Conservation (phyloP, 2,329 filamentous ascomycete species). For the Colletotrichum viniferum region DNA sequence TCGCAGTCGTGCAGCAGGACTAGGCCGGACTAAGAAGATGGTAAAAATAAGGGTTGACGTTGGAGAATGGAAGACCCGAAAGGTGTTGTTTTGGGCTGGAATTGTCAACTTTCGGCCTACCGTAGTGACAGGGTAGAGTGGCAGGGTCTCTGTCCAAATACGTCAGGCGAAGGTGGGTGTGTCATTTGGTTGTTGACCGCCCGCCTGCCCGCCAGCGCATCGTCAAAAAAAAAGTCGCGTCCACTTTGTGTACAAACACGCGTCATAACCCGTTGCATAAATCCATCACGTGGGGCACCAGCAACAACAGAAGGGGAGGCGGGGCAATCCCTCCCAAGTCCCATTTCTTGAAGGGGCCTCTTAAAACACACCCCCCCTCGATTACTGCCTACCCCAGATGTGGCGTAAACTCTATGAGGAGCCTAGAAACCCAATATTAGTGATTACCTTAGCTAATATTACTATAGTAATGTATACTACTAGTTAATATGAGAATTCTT, state of each 20-base stretch:
- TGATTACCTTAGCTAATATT: too few relatives aligned
- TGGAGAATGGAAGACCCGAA: neutral
- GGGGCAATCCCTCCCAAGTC: neutral
- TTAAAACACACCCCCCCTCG: too few relatives aligned
- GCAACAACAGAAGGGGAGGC: slow-evolving; percentile 1
- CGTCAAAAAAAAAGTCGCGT: slow-evolving; percentile 9
- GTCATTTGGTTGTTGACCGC: neutral
- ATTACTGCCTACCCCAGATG: too few relatives aligned
- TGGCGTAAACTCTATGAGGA: too few relatives aligned
- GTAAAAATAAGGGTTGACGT: neutral
- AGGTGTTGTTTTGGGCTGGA: neutral
- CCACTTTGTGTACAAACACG: slow-evolving; percentile 7
- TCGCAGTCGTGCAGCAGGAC: neutral
- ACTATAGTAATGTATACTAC: too few relatives aligned
- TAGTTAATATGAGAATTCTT: too few relatives aligned
- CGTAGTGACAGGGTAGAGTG: slow-evolving; percentile 9
- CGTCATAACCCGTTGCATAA: slow-evolving; percentile 18
- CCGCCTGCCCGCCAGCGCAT: neutral
- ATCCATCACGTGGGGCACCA: slow-evolving; percentile 5
- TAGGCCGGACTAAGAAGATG: neutral
- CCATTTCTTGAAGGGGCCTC: too few relatives aligned
- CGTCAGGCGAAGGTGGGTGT: neutral
- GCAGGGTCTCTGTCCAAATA: slow-evolving; percentile 6
- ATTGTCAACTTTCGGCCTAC: slow-evolving; percentile 4
- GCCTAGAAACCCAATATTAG: too few relatives aligned